Percentiles rank a stretch among this genome's conserved stretches.
Conservation (phyloP, 106 monocot genomes). For the Gastrodia elata region DNA sequence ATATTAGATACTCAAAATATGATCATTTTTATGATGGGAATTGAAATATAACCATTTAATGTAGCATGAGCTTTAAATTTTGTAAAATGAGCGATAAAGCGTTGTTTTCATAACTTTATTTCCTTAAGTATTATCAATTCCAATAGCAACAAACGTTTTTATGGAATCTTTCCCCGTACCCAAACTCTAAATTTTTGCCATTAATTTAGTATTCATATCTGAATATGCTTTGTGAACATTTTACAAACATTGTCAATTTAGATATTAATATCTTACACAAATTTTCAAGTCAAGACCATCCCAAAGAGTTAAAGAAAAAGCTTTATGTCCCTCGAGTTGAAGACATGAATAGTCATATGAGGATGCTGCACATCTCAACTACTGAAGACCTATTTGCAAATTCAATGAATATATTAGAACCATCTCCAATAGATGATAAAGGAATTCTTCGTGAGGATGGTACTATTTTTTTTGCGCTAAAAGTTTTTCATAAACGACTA, state of each 20-base stretch:
- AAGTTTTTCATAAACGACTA: neutral
- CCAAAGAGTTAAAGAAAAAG: conserved; percentile 44
- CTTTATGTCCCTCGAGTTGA: conserved; percentile 95
- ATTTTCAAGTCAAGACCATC: conserved; percentile 34
- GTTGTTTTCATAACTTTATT: neutral
- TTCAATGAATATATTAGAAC: conserved; percentile 98
- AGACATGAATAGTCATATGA: conserved; percentile 87
- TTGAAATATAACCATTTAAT: no score
- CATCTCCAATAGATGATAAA: conserved; percentile 51
- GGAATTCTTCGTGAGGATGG: conserved; percentile 88
- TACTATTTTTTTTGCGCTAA: conserved; percentile 11
- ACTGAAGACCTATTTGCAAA: conserved; percentile 67
- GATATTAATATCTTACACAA: neutral
- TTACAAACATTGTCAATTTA: neutral
- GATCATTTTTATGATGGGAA: no score
- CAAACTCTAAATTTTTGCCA: neutral
- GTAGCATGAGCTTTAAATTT: no score
- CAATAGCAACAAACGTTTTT: neutral
- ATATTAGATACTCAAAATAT: no score
- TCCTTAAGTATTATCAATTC: neutral
- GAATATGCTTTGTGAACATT: neutral
- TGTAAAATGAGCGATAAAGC: neutral
- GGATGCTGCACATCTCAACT: conserved; percentile 69
- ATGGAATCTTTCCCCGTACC: neutral
- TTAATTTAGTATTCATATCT: neutral